These are phyloP conservation scores for Fusarium robinianum DNA, from an alignment of 2,329 filamentous ascomycete species.

Conservation along the genomic window DNA sequence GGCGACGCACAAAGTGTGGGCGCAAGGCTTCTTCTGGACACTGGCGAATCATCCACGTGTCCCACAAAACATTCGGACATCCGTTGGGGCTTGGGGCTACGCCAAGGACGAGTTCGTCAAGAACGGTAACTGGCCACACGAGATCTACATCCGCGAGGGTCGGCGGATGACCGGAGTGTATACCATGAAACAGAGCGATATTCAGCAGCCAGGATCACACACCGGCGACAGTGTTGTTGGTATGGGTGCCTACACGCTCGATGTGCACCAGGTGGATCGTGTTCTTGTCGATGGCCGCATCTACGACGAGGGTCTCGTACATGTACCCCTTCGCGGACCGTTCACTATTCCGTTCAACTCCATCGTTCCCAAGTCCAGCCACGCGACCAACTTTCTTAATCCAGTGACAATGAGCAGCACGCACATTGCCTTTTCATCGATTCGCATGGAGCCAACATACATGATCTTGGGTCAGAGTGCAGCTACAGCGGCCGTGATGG, in stretches of 20 bases:
- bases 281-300: constrained; percentile 16
- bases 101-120: constrained; percentile 23
- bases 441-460: constrained; percentile 28
- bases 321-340: constrained; percentile 14
- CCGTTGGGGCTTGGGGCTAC: constrained; percentile 18
- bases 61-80: constrained; percentile 4
- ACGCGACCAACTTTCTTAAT: constrained; percentile 24
- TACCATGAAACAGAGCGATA: constrained; percentile 24
- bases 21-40: constrained; percentile 25
- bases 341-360: constrained; percentile 21
- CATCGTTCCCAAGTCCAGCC: constrained; percentile 12
- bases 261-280: constrained; percentile 25
- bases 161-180: constrained; percentile 23
- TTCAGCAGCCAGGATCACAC: constrained; percentile 11
- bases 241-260: constrained; percentile 18
- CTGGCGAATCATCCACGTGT: constrained; percentile 22
- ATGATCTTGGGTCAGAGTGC: constrained; percentile 27
- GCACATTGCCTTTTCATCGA: constrained; percentile 21
- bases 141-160: constrained; percentile 26
- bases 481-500: constrained; percentile 23
- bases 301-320: constrained; percentile 23
- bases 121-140: constrained; percentile 25
- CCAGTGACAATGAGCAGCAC: constrained; percentile 24
- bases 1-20: constrained; percentile 17
- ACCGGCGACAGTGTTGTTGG: constrained; percentile 9